Conservation (phyloP, 768 basidiomycete species). For the Pleurotus salmoneostramineus region DNA sequence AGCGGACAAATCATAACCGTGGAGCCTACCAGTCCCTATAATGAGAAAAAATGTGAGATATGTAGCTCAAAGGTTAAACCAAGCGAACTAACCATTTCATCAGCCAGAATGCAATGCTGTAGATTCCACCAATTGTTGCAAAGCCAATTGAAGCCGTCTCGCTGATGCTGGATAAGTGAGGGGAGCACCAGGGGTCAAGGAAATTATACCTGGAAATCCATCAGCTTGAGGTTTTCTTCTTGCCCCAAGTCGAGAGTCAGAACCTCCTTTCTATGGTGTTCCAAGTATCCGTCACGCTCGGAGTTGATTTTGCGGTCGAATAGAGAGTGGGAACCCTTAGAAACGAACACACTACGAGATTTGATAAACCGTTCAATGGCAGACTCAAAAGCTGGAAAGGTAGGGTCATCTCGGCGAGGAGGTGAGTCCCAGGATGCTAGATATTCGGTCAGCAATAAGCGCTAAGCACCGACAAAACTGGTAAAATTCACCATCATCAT, state of each 20-base stretch:
- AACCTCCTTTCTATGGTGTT: constrained; percentile 42
- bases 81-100: constrained; percentile 89
- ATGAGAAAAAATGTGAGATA: neutral
- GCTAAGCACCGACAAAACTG: neutral
- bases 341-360: constrained; percentile 59
- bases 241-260: constrained; percentile 69
- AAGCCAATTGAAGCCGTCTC: constrained; percentile 83
- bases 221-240: constrained; percentile 55
- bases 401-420: constrained; percentile 51
- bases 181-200: constrained; percentile 4
- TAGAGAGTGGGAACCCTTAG: constrained; percentile 38
- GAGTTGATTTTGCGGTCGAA: constrained; percentile 48
- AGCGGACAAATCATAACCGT: neutral
- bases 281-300: constrained; percentile 49
- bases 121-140: constrained; percentile 85
- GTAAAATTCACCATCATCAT: constrained; percentile 70
- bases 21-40: constrained; percentile 10
- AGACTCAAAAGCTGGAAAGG: constrained; percentile 58
- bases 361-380: constrained; percentile 68
- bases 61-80: neutral
- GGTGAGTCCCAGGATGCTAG: constrained; percentile 94
- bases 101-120: constrained; percentile 87
- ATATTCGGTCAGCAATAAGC: neutral
- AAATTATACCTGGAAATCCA: constrained; percentile 78
- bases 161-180: constrained; percentile 27